Evolutionary conservation across 257 asterid species (phyloP), one percentile per base, ranked within the genome.

Genomic region (Nicotiana otophora): DNA sequence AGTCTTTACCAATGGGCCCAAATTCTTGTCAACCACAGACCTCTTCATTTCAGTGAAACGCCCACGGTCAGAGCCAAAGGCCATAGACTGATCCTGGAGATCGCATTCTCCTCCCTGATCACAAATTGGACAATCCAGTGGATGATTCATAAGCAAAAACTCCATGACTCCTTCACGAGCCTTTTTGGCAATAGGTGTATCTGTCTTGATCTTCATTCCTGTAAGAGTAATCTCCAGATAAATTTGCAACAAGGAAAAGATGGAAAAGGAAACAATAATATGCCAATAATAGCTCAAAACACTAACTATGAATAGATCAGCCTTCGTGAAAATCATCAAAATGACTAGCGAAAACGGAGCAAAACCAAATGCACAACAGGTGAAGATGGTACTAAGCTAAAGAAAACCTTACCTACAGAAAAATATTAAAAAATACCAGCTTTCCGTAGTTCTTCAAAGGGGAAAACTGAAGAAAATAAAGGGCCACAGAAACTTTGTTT

Each of bases 51-150:
- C 99, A 58, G 99, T 95, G 87, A 95, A 95, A 83, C 98, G 97
- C 6, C 98, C 97, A 10, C 99, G 93, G 70, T 95, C 99, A 42
- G 99, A 92, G 14, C 99, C 99, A 91, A 95, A 95, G 65, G 97
- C 97, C 99, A 94, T 95, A 82, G 98, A 95, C 87, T 94, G 97
- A 81, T 95, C 98, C 85, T 95, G 98, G 66, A 94, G 99, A 87
- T 95, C 99, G 84, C 98, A 95, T 83, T 95, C 99, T 83, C 99
- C 99, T 82, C 99, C 99, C 90, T 95, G 99, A 87, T 95, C 99
- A 89, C 99, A 95, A 83, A 95, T 95, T 53, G 99, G 99, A 88
- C 99, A 95, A 85, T 95, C 99, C 82, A 95, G 42, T 10, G 99
- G 99, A 88, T 95, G 99, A 86, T 95, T 95, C 98, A 95, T 95